Percentiles rank a stretch among this genome's conserved stretches.
These are phyloP conservation scores for Kwoniella shandongensis DNA, from an alignment of 768 basidiomycete genomes.

Conservation along the genomic window DNA sequence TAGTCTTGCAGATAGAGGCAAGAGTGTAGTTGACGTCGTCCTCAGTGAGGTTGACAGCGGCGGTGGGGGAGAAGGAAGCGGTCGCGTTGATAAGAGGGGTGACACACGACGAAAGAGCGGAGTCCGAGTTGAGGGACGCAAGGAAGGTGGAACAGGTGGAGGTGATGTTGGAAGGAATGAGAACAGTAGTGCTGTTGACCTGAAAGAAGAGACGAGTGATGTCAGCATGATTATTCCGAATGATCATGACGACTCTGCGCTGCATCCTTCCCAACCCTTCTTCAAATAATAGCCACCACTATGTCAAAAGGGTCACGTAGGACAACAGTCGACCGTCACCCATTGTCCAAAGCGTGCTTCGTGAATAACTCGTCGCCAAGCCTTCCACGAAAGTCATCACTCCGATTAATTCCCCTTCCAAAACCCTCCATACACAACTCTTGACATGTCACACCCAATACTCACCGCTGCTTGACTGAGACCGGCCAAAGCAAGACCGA, in stretches of 20 bases:
- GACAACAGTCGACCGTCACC: too few relatives aligned
- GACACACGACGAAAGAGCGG: constrained; percentile 57
- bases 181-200: constrained; percentile 49
- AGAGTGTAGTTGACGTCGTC: constrained; percentile 56
- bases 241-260: neutral
- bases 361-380: too few relatives aligned
- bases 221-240: neutral
- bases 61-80: constrained; percentile 57
- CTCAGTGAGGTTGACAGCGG: constrained; percentile 54
- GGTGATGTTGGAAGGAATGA: constrained; percentile 71
- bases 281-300: neutral
- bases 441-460: neutral
- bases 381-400: too few relatives aligned
- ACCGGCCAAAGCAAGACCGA: constrained; percentile 24
- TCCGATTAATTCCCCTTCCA: too few relatives aligned
- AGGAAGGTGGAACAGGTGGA: constrained; percentile 61
- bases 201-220: neutral
- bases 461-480: constrained; percentile 26
- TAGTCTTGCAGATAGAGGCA: constrained; percentile 60
- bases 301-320: neutral
- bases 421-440: too few relatives aligned
- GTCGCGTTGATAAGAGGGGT: constrained; percentile 60
- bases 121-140: constrained; percentile 62
- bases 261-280: neutral
- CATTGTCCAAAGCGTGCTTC: too few relatives aligned